Conservation (phyloP, 306 rosid genomes). For the Acacia confusa region DNA sequence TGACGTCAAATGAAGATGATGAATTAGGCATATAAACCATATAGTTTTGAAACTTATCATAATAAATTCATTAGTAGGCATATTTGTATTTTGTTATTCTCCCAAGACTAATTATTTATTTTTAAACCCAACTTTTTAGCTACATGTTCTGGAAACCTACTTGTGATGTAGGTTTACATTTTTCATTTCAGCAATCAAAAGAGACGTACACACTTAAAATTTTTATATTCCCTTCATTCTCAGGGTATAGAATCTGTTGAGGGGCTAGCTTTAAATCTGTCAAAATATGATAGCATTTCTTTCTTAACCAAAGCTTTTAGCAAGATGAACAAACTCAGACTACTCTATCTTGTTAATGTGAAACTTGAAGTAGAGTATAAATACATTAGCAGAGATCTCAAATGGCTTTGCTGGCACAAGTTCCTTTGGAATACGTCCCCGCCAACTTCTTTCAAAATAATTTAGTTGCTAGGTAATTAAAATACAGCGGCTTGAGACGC, state of each 20-base stretch:
- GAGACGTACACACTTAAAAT: background rate
- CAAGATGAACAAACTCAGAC: conserved; percentile 35
- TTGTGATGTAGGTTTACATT: background rate
- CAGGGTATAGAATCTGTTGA: background rate
- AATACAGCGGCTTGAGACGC: background rate
- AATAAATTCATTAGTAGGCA: too few relatives aligned
- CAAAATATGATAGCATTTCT: background rate
- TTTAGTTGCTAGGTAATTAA: conserved; percentile 29
- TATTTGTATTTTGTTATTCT: background rate
- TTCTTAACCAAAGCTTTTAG: conserved; percentile 9
- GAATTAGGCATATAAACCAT: too few relatives aligned
- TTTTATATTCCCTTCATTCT: background rate
- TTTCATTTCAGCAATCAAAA: background rate
- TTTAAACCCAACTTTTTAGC: background rate
- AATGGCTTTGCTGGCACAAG: conserved; percentile 34
- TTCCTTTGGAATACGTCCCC: conserved; percentile 25
- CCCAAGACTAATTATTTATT: background rate
- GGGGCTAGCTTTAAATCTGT: background rate
- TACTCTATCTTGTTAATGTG: conserved; percentile 28
- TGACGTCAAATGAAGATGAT: too few relatives aligned
- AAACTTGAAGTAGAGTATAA: conserved; percentile 34
- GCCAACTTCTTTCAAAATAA: background rate
- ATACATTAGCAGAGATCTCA: conserved; percentile 18
- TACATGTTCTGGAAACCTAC: background rate
- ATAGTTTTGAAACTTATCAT: too few relatives aligned